phyloP scores from a whole-genome alignment of 2,329 filamentous ascomycete species.

The Apiospora sp. region DNA sequence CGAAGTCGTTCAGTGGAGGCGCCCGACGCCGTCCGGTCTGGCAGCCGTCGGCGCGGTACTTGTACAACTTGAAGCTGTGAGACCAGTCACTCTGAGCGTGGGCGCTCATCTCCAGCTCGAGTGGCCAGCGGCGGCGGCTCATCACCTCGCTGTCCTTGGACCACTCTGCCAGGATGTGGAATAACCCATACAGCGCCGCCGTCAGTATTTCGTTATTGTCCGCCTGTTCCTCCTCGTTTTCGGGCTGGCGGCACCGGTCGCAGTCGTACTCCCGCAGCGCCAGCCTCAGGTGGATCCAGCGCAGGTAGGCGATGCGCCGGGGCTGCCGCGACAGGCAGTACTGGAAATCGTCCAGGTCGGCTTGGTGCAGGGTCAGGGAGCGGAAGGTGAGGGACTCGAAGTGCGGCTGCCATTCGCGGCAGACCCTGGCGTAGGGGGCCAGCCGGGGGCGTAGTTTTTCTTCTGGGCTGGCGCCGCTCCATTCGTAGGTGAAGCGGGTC shows the following conservation, averaged over 20 bases:
- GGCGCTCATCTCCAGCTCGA: constrained; percentile 16
- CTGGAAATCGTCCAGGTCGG: background rate
- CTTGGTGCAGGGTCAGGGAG: background rate
- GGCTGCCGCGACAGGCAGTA: background rate
- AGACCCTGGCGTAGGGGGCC: background rate
- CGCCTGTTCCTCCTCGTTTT: background rate
- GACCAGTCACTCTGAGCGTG: background rate
- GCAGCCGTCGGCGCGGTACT: background rate
- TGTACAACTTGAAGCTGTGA: background rate
- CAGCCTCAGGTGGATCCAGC: background rate
- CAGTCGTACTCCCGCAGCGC: background rate
- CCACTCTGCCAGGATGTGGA: background rate
- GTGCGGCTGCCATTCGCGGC: background rate
- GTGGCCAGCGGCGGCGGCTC: background rate
- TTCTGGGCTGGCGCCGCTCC: background rate
- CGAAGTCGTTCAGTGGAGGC: background rate
- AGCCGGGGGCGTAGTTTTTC: no score
- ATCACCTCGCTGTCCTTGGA: background rate
- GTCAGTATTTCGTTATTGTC: background rate
- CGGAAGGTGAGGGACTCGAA: background rate
- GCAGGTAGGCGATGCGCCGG: background rate
- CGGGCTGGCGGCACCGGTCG: background rate
- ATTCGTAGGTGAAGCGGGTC: background rate
- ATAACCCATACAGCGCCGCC: background rate
- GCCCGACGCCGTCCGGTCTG: background rate